Percentiles rank a stretch among this genome's conserved stretches.
These are phyloP conservation scores for Boletus edulis DNA, from an alignment of 768 basidiomycete genomes.

Conservation along the genomic window DNA sequence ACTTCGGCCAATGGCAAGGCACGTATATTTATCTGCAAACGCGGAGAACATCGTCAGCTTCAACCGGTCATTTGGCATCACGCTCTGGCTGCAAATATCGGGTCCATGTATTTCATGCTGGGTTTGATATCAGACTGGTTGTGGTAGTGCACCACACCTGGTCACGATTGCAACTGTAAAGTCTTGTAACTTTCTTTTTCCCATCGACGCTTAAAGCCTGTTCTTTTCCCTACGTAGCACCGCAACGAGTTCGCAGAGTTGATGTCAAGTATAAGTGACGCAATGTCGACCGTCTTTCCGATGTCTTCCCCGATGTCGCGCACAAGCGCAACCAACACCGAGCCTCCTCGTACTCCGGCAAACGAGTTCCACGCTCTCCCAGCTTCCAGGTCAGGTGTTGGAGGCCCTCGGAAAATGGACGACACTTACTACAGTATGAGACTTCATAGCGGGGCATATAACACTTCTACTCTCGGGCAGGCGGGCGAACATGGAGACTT, in stretches of 20 bases:
- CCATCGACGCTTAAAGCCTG: not conserved
- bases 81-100: not conserved
- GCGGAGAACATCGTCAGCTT: not conserved
- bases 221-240: not conserved
- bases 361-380: conserved; percentile 1
- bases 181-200: not conserved
- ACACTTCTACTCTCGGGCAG: not conserved
- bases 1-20: conserved; percentile 27
- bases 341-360: not conserved
- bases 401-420: conserved; percentile 22
- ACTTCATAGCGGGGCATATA: not conserved
- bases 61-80: not conserved
- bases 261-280: conserved; percentile 20
- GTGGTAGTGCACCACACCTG: not conserved
- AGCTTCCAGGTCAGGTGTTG: conserved; percentile 11
- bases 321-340: conserved; percentile 4
- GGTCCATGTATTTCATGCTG: not conserved
- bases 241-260: not conserved
- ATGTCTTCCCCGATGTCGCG: conserved; percentile 14
- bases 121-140: conserved; percentile 13
- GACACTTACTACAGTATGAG: not conserved
- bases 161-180: conserved; percentile 12
- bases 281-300: conserved; percentile 10
- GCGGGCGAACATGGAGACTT: not conserved
- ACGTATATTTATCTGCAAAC: conserved; percentile 4